Evolutionary conservation across 345 rosid genomes (phyloP).

Genomic region (Clausena lansium): DNA sequence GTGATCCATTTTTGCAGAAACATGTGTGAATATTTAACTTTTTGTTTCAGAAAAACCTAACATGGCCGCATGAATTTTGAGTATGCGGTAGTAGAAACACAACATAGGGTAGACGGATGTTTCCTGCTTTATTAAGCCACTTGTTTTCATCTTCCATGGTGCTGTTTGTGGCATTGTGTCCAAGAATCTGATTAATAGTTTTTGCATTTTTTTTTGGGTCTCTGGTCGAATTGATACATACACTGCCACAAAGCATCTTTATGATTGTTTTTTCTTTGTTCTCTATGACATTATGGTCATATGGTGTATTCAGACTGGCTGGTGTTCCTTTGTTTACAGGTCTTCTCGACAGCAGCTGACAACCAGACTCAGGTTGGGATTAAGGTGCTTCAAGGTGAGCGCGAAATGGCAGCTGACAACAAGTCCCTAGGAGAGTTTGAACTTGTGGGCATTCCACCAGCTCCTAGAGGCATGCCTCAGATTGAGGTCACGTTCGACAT

Average conservation of each 20-base stretch:
- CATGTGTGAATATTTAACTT: not conserved
- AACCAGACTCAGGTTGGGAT: constrained; percentile 87
- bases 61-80: not conserved
- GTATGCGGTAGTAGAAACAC: not conserved
- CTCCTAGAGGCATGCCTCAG: constrained; percentile 84
- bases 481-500: constrained; percentile 89
- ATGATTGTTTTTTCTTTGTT: not conserved
- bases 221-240: not conserved
- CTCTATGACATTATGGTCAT: not conserved
- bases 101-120: not conserved
- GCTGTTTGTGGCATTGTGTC: not conserved
- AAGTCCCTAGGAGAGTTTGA: constrained; percentile 80
- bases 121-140: not conserved
- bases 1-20: not conserved
- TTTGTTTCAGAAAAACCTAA: not conserved
- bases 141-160: not conserved
- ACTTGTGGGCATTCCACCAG: constrained; percentile 84
- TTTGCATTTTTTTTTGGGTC: not conserved
- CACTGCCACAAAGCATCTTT: not conserved
- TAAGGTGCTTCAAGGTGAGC: constrained; percentile 88
- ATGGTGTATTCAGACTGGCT: not conserved
- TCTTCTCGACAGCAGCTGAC: constrained; percentile 90
- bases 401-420: constrained; percentile 91
- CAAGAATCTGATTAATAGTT: not conserved
- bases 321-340: constrained; percentile 32